These are phyloP conservation scores for Theobroma grandiflorum DNA, from an alignment of 441 rosid species.

Conservation along the genomic window DNA sequence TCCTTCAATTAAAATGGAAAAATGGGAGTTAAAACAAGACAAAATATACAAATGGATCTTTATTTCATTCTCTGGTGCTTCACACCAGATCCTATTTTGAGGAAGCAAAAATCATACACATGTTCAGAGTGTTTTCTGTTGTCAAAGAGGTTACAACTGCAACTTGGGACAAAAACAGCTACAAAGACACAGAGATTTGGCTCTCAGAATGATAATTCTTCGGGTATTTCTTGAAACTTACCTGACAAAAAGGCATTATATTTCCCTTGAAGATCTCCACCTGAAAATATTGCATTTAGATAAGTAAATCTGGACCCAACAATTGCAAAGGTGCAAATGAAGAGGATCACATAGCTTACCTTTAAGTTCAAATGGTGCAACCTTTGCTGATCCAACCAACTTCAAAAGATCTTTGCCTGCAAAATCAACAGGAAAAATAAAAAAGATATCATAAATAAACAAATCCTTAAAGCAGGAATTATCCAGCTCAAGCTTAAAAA, in stretches of 20 bases:
- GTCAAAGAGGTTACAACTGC: background rate
- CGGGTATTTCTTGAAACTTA: conserved; percentile 36
- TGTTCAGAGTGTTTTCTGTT: background rate
- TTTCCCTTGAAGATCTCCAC: conserved; percentile 35
- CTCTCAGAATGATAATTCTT: conserved; percentile 38
- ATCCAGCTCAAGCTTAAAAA: background rate
- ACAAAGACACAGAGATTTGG: background rate
- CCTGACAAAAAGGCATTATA: conserved; percentile 30
- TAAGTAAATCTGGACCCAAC: background rate
- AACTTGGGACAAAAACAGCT: background rate
- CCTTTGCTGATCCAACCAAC: conserved; percentile 24
- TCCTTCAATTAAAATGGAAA: background rate
- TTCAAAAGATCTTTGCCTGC: conserved; percentile 36
- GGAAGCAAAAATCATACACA: background rate
- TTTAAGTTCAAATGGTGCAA: conserved; percentile 36
- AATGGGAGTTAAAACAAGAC: background rate
- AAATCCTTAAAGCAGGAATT: background rate
- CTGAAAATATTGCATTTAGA: conserved; percentile 25
- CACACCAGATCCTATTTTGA: background rate
- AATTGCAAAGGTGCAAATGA: background rate
- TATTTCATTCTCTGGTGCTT: background rate
- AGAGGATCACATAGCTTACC: conserved; percentile 19
- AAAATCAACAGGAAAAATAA: conserved; percentile 1
- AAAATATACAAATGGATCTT: background rate
- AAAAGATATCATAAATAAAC: background rate